Conservation (phyloP, 257 asterid species). For the Salvia hispanica region DNA sequence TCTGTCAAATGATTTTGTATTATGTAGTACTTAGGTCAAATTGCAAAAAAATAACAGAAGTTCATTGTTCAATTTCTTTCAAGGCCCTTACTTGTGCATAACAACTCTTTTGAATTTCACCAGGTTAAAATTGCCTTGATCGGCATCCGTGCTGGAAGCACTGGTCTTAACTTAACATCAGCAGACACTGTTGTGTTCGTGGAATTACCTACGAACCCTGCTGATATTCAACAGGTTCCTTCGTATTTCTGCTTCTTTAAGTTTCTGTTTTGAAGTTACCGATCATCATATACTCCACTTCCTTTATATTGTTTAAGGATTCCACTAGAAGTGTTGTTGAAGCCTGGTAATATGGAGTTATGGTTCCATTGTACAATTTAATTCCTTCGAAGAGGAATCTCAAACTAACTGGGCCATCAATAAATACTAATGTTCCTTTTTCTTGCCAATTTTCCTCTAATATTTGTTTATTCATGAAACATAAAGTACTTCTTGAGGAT, state of each 20-base stretch:
- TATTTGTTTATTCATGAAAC: conserved; percentile 1
- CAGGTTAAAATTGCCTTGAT: conserved; percentile 90
- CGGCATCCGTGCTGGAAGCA: conserved; percentile 96
- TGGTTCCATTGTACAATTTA: neutral
- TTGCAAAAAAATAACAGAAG: conserved; percentile 1
- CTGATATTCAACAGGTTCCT: conserved; percentile 80
- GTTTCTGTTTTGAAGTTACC: conserved; percentile 29
- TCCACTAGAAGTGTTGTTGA: conserved; percentile 7
- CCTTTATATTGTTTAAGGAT: neutral
- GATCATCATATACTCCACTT: conserved; percentile 13
- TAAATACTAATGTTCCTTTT: neutral
- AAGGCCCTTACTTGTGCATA: conserved; percentile 25
- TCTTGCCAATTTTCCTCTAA: neutral
- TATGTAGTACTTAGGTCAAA: conserved; percentile 20
- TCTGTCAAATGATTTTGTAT: neutral
- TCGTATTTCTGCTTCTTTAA: conserved; percentile 19
- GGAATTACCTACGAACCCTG: conserved; percentile 80
- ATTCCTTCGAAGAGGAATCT: conserved; percentile 20
- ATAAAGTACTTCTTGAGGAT: neutral
- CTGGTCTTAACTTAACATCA: conserved; percentile 89
- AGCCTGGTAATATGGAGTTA: neutral
- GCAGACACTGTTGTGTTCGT: conserved; percentile 89
- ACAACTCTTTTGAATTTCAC: conserved; percentile 19
- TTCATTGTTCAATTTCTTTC: conserved; percentile 11
- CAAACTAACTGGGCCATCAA: neutral